phyloP scores from a whole-genome alignment of 768 basidiomycete genomes.

The Tephrocybe sp. region DNA sequence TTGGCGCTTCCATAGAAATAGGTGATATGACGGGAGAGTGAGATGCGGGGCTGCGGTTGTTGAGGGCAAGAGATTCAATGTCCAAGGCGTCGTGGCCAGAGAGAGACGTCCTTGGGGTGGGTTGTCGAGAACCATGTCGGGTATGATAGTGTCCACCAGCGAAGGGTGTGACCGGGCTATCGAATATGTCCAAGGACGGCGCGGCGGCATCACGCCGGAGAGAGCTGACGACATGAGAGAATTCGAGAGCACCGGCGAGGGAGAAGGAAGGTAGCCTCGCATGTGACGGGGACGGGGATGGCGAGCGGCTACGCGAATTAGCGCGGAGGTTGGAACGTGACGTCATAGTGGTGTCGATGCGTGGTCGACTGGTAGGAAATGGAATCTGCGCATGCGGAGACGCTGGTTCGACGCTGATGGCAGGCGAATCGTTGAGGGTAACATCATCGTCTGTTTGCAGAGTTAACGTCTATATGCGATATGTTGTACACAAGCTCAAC shows the following conservation, averaged over 20 bases:
- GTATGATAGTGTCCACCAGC: constrained; percentile 72
- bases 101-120: constrained; percentile 24
- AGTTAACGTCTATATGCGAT: not conserved
- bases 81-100: constrained; percentile 48
- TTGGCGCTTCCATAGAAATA: constrained; percentile 21
- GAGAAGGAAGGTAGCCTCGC: constrained; percentile 80
- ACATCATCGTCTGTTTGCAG: constrained; percentile 8
- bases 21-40: constrained; percentile 23
- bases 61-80: constrained; percentile 43
- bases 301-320: constrained; percentile 47
- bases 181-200: constrained; percentile 60
- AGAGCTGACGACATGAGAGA: constrained; percentile 84
- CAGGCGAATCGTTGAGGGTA: too few species aligned
- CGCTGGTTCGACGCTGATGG: constrained; percentile 25
- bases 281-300: constrained; percentile 36
- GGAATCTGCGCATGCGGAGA: constrained; percentile 12
- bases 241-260: constrained; percentile 92
- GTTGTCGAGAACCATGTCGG: constrained; percentile 23
- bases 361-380: not conserved
- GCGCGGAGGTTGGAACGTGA: constrained; percentile 25
- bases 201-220: constrained; percentile 68
- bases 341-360: constrained; percentile 5
- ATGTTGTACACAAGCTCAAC: constrained; percentile 11
- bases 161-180: constrained; percentile 64
- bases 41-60: constrained; percentile 38